phyloP scores from a whole-genome alignment of 768 basidiomycete species.

The Pleurotus tuoliensis region DNA sequence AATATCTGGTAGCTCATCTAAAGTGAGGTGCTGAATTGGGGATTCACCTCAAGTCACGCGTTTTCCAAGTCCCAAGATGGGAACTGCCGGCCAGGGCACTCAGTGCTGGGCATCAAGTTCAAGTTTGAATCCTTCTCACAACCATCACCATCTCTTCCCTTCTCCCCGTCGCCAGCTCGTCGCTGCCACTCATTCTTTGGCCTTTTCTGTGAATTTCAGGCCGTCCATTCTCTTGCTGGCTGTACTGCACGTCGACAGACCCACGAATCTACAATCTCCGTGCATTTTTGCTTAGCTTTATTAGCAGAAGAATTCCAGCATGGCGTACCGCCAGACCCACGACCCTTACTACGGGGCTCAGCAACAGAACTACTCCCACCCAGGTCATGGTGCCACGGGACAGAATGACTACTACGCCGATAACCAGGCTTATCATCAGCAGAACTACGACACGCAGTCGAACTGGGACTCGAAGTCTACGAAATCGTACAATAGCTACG shows the following conservation, averaged over 20 bases:
- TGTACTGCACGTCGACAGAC: slow-evolving; percentile 1
- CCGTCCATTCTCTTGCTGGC: slow-evolving; percentile 22
- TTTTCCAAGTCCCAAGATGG: background rate
- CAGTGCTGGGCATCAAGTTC: slow-evolving; percentile 1
- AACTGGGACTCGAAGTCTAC: slow-evolving; percentile 50
- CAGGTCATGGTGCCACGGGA: slow-evolving; percentile 21
- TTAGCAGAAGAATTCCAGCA: slow-evolving; percentile 21
- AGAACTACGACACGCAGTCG: slow-evolving; percentile 38
- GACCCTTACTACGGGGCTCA: slow-evolving; percentile 44
- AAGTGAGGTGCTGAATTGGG: no score
- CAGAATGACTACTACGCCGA: slow-evolving; percentile 32
- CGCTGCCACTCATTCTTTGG: slow-evolving; percentile 8
- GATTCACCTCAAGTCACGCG: no score
- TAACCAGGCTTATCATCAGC: slow-evolving; percentile 14
- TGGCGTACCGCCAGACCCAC: slow-evolving; percentile 55
- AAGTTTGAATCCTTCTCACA: background rate
- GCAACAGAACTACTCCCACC: slow-evolving; percentile 22
- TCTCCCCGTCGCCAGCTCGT: background rate
- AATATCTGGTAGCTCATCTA: no score
- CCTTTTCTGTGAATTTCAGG: slow-evolving; percentile 9
- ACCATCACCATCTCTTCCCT: background rate
- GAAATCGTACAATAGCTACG: slow-evolving; percentile 63
- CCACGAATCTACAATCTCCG: slow-evolving; percentile 3
- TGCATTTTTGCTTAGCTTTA: slow-evolving; percentile 7
- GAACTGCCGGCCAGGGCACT: slow-evolving; percentile 7